Evolutionary conservation across 495 filamentous ascomycete genomes (phyloP).

Genomic region (Aspergillus diversus): DNA sequence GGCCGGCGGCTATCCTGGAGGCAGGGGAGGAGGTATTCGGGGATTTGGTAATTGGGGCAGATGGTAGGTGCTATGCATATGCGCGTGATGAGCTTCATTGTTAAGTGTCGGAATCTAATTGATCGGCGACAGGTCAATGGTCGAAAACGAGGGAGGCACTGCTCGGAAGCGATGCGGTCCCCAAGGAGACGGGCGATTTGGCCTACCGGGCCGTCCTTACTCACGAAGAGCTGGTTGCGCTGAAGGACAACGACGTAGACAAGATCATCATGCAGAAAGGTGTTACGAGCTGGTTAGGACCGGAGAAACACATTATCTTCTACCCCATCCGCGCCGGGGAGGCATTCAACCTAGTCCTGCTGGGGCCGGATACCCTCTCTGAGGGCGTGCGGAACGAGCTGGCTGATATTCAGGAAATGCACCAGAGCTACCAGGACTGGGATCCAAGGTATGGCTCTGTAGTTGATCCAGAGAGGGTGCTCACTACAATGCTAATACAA

Average conservation of each 20-base stretch:
- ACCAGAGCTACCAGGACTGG: slow-evolving; percentile 21
- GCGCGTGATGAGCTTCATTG: too few relatives aligned
- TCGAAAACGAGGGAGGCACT: slow-evolving; percentile 45
- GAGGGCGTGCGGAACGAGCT: slow-evolving; percentile 1
- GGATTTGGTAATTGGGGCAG: slow-evolving; percentile 23
- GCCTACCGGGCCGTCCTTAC: slow-evolving; percentile 58
- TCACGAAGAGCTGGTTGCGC: slow-evolving; percentile 14
- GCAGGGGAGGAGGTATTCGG: slow-evolving; percentile 13
- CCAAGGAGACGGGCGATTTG: slow-evolving; percentile 61
- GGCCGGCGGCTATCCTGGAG: slow-evolving; percentile 1
- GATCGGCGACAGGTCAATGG: slow-evolving; percentile 41
- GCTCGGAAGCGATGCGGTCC: slow-evolving; percentile 38
- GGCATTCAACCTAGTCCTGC: slow-evolving; percentile 64
- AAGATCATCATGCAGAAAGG: slow-evolving; percentile 8
- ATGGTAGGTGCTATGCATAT: slow-evolving; percentile 12
- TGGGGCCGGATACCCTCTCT: slow-evolving; percentile 66
- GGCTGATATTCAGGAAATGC: slow-evolving; percentile 20
- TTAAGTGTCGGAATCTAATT: slow-evolving; percentile 18
- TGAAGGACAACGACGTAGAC: slow-evolving; percentile 19
- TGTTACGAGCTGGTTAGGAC: slow-evolving; percentile 59
- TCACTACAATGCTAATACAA: too few relatives aligned
- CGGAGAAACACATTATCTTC: slow-evolving; percentile 59
- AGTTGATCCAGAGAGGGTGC: too few relatives aligned
- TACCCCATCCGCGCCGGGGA: slow-evolving; percentile 60
- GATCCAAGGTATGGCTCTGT: slow-evolving; percentile 16